These are phyloP conservation scores for Phytophthora pluvialis DNA, from an alignment of 352 stramenopile species.

Conservation along the genomic window DNA sequence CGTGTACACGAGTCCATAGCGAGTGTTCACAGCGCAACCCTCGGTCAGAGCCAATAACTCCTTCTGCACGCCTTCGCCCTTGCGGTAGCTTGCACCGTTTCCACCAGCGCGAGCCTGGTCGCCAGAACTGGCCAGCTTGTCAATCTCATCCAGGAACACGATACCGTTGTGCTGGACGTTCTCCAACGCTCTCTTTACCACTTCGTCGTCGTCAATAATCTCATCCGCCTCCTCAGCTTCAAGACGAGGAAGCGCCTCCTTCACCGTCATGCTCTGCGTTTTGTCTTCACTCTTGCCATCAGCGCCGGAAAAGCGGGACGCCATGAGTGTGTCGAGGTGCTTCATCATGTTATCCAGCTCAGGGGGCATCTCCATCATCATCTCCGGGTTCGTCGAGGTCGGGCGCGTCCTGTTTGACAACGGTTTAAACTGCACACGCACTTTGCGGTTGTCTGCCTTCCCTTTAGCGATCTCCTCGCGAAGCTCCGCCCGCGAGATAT, in stretches of 20 bases:
- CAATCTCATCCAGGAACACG: conserved; percentile 99
- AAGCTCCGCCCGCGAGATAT: conserved; percentile 51
- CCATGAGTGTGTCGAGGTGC: conserved; percentile 74
- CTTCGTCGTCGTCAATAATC: conserved; percentile 79
- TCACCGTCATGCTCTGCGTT: conserved; percentile 70
- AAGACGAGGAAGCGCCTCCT: conserved; percentile 74
- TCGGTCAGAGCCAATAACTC: conserved; percentile 99
- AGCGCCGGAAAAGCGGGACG: conserved; percentile 36
- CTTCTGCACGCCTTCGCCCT: conserved; percentile 98
- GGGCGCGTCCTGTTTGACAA: conserved; percentile 42
- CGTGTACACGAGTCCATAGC: conserved; percentile 95
- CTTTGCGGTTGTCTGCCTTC: conserved; percentile 54
- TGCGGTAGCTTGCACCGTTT: conserved; percentile 86
- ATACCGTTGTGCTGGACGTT: conserved; percentile 98
- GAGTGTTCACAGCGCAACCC: conserved; percentile 95
- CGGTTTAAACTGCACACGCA: conserved; percentile 63
- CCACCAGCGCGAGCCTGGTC: conserved; percentile 80
- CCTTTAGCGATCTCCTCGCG: conserved; percentile 69
- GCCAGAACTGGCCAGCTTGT: conserved; percentile 95
- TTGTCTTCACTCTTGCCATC: conserved; percentile 37
- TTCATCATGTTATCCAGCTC: conserved; percentile 87
- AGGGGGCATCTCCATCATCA: conserved; percentile 87
- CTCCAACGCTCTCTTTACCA: conserved; percentile 76
- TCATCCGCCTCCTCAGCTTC: conserved; percentile 75
- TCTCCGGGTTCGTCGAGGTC: conserved; percentile 40